These are phyloP conservation scores for Phragmites australis DNA, from an alignment of 176 grass and related monocot species.

Conservation along the genomic window DNA sequence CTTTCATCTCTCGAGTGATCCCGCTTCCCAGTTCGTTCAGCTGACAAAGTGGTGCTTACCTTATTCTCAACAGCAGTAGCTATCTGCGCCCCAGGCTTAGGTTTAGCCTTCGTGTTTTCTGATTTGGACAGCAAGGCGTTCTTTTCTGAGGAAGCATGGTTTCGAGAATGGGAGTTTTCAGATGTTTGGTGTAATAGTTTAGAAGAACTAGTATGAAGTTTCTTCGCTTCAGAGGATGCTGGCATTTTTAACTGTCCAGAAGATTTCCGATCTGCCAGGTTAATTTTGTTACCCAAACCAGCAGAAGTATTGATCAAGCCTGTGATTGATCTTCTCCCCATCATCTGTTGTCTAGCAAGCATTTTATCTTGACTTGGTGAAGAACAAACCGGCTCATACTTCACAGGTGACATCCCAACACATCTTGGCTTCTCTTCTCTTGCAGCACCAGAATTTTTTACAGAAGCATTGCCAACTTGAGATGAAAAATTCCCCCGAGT, in stretches of 20 bases:
- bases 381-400: slow-evolving; percentile 46
- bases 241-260: slow-evolving; percentile 46
- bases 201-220: slow-evolving; percentile 56
- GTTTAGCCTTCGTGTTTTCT: slow-evolving; percentile 56
- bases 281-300: slow-evolving; percentile 41
- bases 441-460: slow-evolving; percentile 46
- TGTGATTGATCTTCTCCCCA: slow-evolving; percentile 48
- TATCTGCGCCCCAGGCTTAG: slow-evolving; percentile 48
- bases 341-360: slow-evolving; percentile 44
- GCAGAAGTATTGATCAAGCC: slow-evolving; percentile 42
- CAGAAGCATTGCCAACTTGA: slow-evolving; percentile 39
- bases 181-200: slow-evolving; percentile 51
- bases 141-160: slow-evolving; percentile 48
- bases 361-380: slow-evolving; percentile 54
- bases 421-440: slow-evolving; percentile 59
- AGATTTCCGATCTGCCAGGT: slow-evolving; percentile 50
- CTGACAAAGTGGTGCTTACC: slow-evolving; percentile 42
- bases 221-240: slow-evolving; percentile 60
- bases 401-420: slow-evolving; percentile 50
- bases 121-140: slow-evolving; percentile 50
- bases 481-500: slow-evolving; percentile 39
- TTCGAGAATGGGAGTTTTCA: slow-evolving; percentile 52
- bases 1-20: slow-evolving; percentile 62
- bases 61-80: slow-evolving; percentile 45
- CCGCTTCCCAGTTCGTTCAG: slow-evolving; percentile 46